Percentiles rank a stretch among this genome's conserved stretches.
Evolutionary conservation across 1,139 yeast species (phyloP).

Genomic region (Zygoascus meyerae): DNA sequence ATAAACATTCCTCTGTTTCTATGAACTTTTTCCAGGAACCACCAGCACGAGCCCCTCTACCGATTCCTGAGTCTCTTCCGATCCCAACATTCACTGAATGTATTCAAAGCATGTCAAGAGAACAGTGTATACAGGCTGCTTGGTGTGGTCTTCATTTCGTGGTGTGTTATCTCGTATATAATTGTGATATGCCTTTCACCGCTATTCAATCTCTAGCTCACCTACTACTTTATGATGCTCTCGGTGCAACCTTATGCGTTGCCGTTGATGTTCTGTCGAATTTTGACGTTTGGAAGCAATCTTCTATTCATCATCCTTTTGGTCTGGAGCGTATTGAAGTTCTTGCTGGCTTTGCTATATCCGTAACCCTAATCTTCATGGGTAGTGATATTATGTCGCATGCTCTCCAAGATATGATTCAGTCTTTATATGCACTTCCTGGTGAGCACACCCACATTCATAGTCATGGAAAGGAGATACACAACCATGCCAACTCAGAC

Average conservation of each 20-base stretch:
- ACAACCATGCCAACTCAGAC: slow-evolving; percentile 40
- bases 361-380: slow-evolving; percentile 80
- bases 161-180: slow-evolving; percentile 51
- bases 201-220: slow-evolving; percentile 80
- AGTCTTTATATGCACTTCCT: slow-evolving; percentile 43
- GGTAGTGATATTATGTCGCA: slow-evolving; percentile 88
- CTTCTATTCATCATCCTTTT: slow-evolving; percentile 84
- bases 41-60: slow-evolving; percentile 60
- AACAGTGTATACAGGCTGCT: slow-evolving; percentile 51
- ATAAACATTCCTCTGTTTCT: slow-evolving; percentile 94
- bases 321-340: slow-evolving; percentile 88
- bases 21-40: slow-evolving; percentile 96
- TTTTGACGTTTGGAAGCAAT: slow-evolving; percentile 84
- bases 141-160: slow-evolving; percentile 67
- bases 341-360: slow-evolving; percentile 77
- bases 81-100: slow-evolving; percentile 70
- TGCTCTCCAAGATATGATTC: slow-evolving; percentile 65
- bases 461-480: slow-evolving; percentile 43
- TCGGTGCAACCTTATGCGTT: slow-evolving; percentile 67
- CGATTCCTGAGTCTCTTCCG: slow-evolving; percentile 73
- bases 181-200: slow-evolving; percentile 48
- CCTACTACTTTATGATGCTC: slow-evolving; percentile 76
- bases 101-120: slow-evolving; percentile 45
- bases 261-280: slow-evolving; percentile 76
- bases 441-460: slow-evolving; percentile 36